Evolutionary conservation across 768 basidiomycete genomes (phyloP).

Genomic region (Podaxis mareebaensis): DNA sequence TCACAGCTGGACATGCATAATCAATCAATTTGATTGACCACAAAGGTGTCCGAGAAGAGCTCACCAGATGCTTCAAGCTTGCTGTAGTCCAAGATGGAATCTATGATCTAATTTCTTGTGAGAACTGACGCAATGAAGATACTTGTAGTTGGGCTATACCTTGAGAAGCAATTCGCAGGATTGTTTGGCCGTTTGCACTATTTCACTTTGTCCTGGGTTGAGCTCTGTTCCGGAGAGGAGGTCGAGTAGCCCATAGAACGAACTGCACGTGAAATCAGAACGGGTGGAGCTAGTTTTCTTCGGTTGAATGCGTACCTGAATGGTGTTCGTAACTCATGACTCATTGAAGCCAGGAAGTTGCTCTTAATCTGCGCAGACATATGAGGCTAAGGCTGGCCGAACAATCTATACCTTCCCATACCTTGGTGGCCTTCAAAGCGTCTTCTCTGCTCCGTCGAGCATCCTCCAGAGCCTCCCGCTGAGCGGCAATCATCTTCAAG

Average conservation of each 20-base stretch:
- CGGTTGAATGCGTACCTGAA: conserved; percentile 51
- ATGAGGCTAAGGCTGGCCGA: neutral
- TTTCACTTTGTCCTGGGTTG: conserved; percentile 68
- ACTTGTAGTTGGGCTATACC: conserved; percentile 30
- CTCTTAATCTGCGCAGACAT: conserved; percentile 59
- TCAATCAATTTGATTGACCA: too few relatives aligned
- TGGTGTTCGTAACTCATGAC: conserved; percentile 75
- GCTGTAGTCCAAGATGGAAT: conserved; percentile 78
- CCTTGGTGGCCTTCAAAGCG: conserved; percentile 74
- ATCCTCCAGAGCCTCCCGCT: conserved; percentile 67
- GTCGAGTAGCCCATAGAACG: conserved; percentile 76
- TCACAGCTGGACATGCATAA: conserved; percentile 47
- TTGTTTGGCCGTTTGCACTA: conserved; percentile 80
- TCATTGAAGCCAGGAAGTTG: conserved; percentile 77
- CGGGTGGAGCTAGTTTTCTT: neutral
- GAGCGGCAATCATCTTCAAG: conserved; percentile 74
- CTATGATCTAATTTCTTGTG: conserved; percentile 58
- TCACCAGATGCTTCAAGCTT: conserved; percentile 75
- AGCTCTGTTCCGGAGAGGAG: conserved; percentile 72
- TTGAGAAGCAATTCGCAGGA: conserved; percentile 75
- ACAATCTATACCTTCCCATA: conserved; percentile 22
- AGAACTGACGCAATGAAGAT: conserved; percentile 6
- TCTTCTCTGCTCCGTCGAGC: conserved; percentile 72
- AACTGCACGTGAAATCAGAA: conserved; percentile 35
- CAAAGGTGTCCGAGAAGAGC: conserved; percentile 1